Percentiles rank a stretch among this genome's conserved stretches.
Evolutionary conservation across 139 green algal genomes (phyloP).

Genomic region (Haematococcus lacustris): DNA sequence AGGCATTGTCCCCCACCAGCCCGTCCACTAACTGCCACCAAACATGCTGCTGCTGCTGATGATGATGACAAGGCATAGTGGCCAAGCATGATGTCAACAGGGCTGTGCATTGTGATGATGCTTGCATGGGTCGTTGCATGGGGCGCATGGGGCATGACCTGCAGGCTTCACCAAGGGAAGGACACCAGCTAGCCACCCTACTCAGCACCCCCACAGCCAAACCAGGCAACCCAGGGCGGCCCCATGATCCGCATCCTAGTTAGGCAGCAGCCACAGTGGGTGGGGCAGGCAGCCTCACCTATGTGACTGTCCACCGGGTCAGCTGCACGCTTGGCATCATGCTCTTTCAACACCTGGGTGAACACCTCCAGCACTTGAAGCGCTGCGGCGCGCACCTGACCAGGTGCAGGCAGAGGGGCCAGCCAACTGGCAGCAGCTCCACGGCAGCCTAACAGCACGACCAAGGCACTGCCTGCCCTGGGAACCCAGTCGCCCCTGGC

Average conservation of each 20-base stretch:
- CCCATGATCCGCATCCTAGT: background rate
- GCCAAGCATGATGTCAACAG: no score
- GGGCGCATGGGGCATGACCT: no score
- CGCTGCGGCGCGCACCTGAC: conserved; percentile 1
- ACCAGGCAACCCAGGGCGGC: background rate
- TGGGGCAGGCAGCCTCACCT: background rate
- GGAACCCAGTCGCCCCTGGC: background rate
- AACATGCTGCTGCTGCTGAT: background rate
- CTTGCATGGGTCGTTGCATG: no score
- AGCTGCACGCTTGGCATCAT: conserved; percentile 14
- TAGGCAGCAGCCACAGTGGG: no score
- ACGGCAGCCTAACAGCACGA: background rate
- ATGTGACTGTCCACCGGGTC: background rate
- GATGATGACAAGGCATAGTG: background rate
- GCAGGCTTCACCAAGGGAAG: background rate
- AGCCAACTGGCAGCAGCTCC: background rate
- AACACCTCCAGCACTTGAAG: conserved; percentile 44
- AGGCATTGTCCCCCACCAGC: background rate
- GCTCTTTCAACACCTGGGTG: conserved; percentile 24
- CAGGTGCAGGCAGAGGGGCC: background rate
- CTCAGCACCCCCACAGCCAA: background rate
- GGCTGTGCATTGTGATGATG: no score
- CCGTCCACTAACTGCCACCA: background rate
- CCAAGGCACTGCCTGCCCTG: background rate
- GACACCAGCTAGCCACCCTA: background rate